A percentile compares a stretch with the other conserved stretches of the same genome.
These are phyloP conservation scores for Lumnitzera racemosa DNA, from an alignment of 345 rosid genomes.

Conservation along the genomic window DNA sequence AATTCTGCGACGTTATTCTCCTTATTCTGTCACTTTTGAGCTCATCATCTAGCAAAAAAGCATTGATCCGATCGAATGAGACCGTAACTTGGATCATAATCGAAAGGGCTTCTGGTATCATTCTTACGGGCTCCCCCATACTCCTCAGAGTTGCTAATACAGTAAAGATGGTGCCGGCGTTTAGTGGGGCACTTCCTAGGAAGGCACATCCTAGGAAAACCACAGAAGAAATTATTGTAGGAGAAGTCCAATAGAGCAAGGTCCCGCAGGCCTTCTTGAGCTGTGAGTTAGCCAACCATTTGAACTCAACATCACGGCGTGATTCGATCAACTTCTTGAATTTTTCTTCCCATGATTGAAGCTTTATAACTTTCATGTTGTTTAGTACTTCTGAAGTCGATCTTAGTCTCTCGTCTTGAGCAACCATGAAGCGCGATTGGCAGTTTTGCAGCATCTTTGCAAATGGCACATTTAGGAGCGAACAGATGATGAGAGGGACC, in stretches of 20 bases:
- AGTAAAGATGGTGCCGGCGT: constrained; percentile 71
- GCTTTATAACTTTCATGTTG: constrained; percentile 70
- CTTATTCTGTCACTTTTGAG: constrained; percentile 27
- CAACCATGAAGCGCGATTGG: constrained; percentile 54
- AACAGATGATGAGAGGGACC: constrained; percentile 37
- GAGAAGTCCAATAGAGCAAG: constrained; percentile 64
- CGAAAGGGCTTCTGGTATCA: constrained; percentile 73
- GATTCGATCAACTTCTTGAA: constrained; percentile 54
- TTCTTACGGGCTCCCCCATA: constrained; percentile 57
- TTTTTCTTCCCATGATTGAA: constrained; percentile 78
- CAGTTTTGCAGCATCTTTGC: constrained; percentile 49
- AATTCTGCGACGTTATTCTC: constrained; percentile 14
- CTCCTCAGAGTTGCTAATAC: constrained; percentile 59
- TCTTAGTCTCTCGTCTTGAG: constrained; percentile 64
- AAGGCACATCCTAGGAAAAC: constrained; percentile 57
- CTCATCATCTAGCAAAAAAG: constrained; percentile 59
- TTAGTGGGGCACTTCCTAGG: constrained; percentile 44
- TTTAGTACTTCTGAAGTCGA: constrained; percentile 60
- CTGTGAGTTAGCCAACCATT: constrained; percentile 53
- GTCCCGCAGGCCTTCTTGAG: constrained; percentile 37
- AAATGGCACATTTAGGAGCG: constrained; percentile 48
- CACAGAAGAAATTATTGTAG: constrained; percentile 56
- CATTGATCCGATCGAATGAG: constrained; percentile 47
- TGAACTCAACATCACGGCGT: constrained; percentile 47
- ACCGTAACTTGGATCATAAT: constrained; percentile 64